Percentiles rank a stretch among this genome's conserved stretches.
phyloP scores from a whole-genome alignment of 495 filamentous ascomycete genomes.

The Aspergillus sclerotiicarbonarius region DNA sequence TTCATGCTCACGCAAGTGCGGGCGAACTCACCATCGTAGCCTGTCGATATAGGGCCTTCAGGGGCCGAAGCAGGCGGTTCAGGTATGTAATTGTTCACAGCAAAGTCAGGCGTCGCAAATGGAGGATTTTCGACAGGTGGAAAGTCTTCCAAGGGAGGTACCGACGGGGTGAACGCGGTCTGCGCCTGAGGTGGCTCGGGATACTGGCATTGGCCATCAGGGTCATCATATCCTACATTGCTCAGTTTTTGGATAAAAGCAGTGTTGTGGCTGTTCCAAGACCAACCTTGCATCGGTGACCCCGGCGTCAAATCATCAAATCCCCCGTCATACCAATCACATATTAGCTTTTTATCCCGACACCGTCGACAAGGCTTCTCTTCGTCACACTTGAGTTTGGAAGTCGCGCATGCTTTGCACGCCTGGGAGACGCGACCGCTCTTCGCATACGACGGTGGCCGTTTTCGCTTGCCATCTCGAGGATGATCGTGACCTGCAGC shows the following conservation, averaged over 20 bases:
- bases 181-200: not conserved
- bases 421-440: conserved; percentile 54
- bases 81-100: conserved; percentile 19
- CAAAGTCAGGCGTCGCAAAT: conserved; percentile 25
- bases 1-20: not conserved
- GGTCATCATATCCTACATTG: not conserved
- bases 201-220: not conserved
- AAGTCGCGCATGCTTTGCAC: conserved; percentile 51
- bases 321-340: conserved; percentile 41
- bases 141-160: conserved; percentile 11
- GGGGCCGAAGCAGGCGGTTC: not conserved
- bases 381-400: conserved; percentile 56
- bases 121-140: conserved; percentile 19
- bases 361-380: conserved; percentile 48
- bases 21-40: conserved; percentile 23
- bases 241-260: not conserved
- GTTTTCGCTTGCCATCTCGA: conserved; percentile 41
- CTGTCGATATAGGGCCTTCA: conserved; percentile 8
- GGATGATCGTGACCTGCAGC: conserved; percentile 49
- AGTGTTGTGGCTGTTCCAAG: not conserved
- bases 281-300: conserved; percentile 21
- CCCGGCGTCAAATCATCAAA: conserved; percentile 23
- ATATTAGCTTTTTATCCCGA: conserved; percentile 41
- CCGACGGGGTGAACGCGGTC: not conserved
- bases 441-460: conserved; percentile 42